Evolutionary conservation across 73 alveolate species (phyloP).

Genomic region (Paramecium sexaurelia): DNA sequence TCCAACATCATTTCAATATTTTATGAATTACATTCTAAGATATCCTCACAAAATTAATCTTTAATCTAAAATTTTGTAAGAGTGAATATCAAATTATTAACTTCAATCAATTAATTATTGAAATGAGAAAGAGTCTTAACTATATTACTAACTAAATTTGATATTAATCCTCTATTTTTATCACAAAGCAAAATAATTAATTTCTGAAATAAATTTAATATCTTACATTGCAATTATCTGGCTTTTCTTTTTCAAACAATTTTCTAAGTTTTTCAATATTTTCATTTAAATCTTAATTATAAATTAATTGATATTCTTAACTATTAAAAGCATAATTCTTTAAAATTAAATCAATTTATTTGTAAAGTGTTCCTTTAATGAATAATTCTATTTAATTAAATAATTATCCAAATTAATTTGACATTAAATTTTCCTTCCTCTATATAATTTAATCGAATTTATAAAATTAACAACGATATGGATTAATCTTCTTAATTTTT

Average conservation of each 20-base stretch:
- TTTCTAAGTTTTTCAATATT: not conserved
- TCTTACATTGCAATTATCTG: not conserved
- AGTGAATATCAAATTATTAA: not conserved
- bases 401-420: not conserved
- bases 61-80: not conserved
- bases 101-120: slow-evolving; percentile 14
- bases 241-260: not conserved
- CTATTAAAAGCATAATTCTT: slow-evolving; percentile 20
- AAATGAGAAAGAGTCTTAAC: not conserved
- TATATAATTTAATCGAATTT: not conserved
- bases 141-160: not conserved
- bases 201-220: not conserved
- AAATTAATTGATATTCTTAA: not conserved
- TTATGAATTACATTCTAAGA: not conserved
- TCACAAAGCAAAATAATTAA: not conserved
- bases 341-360: not conserved
- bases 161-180: slow-evolving; percentile 30
- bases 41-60: not conserved
- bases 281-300: not conserved
- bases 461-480: slow-evolving; percentile 1
- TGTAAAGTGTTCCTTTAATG: not conserved
- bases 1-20: slow-evolving; percentile 26
- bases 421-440: not conserved
- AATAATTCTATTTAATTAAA: not conserved
- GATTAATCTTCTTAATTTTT: not conserved